phyloP scores from a whole-genome alignment of 371 early-diverging fungal genomes.

The Mucor mucedo region DNA sequence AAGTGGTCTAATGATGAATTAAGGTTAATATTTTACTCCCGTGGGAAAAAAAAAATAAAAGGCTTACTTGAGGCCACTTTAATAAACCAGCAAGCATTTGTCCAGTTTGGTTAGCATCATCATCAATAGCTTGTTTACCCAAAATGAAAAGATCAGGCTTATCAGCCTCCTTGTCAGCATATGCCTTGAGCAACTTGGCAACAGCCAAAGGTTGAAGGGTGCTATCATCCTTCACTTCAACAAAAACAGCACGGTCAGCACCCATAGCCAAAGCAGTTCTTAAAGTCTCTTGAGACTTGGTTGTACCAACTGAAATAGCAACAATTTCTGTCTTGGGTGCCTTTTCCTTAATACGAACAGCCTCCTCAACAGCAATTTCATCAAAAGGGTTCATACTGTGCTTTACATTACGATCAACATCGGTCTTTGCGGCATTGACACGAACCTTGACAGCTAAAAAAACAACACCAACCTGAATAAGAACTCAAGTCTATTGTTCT shows the following conservation, averaged over 20 bases:
- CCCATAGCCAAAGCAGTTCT: conserved; percentile 98
- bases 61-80: conserved; percentile 88
- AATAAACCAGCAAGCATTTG: conserved; percentile 98
- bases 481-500: not conserved
- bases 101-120: conserved; percentile 96
- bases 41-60: conserved; percentile 11
- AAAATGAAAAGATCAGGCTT: conserved; percentile 93
- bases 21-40: conserved; percentile 1
- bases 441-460: conserved; percentile 93
- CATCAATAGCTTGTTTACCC: conserved; percentile 99
- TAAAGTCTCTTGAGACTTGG: conserved; percentile 91
- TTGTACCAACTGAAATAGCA: conserved; percentile 90
- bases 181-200: conserved; percentile 90
- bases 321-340: conserved; percentile 78
- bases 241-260: conserved; percentile 95
- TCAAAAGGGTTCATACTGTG: conserved; percentile 99
- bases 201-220: conserved; percentile 87
- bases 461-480: not conserved
- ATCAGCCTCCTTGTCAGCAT: conserved; percentile 82
- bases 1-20: conserved; percentile 75
- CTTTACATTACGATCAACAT: conserved; percentile 95
- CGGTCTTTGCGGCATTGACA: conserved; percentile 87
- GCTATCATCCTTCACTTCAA: conserved; percentile 80
- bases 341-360: conserved; percentile 91
- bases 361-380: conserved; percentile 98